Evolutionary conservation across 2,329 filamentous ascomycete species (phyloP).

Genomic region (Clarireedia hainanense): DNA sequence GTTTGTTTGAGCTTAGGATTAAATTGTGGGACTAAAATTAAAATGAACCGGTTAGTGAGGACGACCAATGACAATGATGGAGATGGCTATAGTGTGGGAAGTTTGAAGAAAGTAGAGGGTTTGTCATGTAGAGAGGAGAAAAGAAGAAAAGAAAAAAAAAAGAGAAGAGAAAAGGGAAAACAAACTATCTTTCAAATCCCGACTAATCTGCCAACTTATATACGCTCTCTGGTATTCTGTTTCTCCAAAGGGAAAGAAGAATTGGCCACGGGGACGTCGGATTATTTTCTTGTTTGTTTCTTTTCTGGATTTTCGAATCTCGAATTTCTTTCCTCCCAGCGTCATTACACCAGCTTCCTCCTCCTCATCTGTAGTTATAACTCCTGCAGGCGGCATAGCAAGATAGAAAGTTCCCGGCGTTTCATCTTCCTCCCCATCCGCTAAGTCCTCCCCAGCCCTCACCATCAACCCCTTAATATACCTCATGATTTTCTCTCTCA

Average conservation of each 20-base stretch:
- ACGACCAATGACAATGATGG: no score
- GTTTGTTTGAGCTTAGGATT: no score
- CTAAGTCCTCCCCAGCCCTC: no score
- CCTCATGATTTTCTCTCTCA: no score
- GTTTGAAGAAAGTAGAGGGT: no score
- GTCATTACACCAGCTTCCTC: slow-evolving; percentile 1
- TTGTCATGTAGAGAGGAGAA: neutral
- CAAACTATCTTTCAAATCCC: slow-evolving; percentile 22
- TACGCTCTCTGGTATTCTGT: slow-evolving; percentile 22
- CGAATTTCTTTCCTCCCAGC: neutral
- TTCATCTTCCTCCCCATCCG: neutral
- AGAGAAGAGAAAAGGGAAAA: neutral
- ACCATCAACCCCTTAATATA: no score
- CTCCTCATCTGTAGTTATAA: neutral
- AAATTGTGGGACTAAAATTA: no score
- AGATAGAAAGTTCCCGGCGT: no score
- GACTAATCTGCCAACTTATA: slow-evolving; percentile 19
- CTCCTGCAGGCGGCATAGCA: no score
- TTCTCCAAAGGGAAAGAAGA: slow-evolving; percentile 25
- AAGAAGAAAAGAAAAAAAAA: no score
- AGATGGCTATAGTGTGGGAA: no score
- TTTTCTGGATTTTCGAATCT: neutral
- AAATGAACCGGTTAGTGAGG: no score
- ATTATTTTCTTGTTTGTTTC: neutral
- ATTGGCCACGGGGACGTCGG: slow-evolving; percentile 11